Evolutionary conservation across 805 yeast genomes (phyloP).

Genomic region (Cyberlindnera saturnus): DNA sequence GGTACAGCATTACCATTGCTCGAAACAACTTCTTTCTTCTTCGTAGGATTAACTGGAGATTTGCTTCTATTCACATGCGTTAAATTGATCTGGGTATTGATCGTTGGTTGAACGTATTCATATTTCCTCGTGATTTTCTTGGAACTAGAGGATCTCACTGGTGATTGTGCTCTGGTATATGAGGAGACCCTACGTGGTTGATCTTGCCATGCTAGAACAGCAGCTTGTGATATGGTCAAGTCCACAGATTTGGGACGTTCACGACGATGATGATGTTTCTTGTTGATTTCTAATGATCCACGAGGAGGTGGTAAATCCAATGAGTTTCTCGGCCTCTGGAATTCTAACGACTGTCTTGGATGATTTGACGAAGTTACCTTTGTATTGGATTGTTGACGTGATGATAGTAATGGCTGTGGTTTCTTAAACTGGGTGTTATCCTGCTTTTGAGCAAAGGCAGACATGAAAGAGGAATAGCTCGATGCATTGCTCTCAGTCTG

Average conservation of each 20-base stretch:
- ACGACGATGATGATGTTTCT: neutral
- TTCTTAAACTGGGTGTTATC: neutral
- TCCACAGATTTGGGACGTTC: constrained; percentile 24
- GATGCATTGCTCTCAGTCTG: constrained; percentile 13
- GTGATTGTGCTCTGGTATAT: too few species aligned
- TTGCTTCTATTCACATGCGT: constrained; percentile 12
- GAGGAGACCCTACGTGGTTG: too few species aligned
- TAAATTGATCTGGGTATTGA: constrained; percentile 23
- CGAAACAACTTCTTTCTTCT: constrained; percentile 5
- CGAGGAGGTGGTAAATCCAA: constrained; percentile 14
- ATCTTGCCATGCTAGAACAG: constrained; percentile 20
- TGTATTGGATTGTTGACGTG: neutral
- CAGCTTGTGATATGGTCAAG: constrained; percentile 20
- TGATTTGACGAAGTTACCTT: neutral
- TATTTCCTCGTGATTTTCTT: constrained; percentile 11
- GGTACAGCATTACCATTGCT: neutral
- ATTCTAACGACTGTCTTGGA: constrained; percentile 11
- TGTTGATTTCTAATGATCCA: constrained; percentile 1
- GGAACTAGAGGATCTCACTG: constrained; percentile 5
- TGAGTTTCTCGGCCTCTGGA: constrained; percentile 9
- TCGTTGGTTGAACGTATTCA: constrained; percentile 21
- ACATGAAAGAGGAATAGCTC: constrained; percentile 21
- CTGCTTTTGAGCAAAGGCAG: constrained; percentile 15
- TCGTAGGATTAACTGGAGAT: neutral
- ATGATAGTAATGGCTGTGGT: neutral